These are phyloP conservation scores for Phyllosticta ampelicida DNA, from an alignment of 2,329 filamentous ascomycete genomes.

Conservation along the genomic window DNA sequence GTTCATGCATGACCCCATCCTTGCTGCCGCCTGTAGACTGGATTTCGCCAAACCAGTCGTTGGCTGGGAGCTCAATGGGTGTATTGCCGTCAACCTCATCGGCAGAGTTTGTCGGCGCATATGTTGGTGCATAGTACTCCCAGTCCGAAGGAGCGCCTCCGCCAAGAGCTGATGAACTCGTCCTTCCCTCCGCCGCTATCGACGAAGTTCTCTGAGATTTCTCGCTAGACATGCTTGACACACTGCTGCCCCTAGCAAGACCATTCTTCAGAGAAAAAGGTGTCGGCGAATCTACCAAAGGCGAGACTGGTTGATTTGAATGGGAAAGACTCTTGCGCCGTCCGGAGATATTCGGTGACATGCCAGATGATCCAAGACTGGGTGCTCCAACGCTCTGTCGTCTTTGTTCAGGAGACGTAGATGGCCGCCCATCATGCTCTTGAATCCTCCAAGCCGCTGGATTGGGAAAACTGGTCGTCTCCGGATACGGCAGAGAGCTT, in stretches of 20 bases:
- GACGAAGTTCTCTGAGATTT: conserved; percentile 50
- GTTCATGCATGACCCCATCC: neutral
- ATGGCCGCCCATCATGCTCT: neutral
- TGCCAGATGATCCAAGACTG: neutral
- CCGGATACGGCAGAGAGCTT: neutral
- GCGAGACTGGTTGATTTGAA: neutral
- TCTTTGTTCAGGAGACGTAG: neutral
- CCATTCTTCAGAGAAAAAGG: neutral
- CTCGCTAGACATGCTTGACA: conserved; percentile 27
- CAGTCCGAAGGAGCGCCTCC: conserved; percentile 27
- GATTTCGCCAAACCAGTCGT: neutral
- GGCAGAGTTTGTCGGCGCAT: conserved; percentile 1
- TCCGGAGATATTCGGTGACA: neutral
- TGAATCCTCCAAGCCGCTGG: neutral
- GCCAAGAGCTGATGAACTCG: conserved; percentile 31
- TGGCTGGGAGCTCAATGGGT: neutral
- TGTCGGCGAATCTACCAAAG: neutral
- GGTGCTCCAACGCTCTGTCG: neutral
- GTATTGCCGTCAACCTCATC: neutral
- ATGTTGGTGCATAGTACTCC: conserved; percentile 18
- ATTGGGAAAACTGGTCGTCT: neutral
- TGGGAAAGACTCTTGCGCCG: neutral
- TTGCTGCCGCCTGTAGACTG: neutral
- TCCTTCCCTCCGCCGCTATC: conserved; percentile 64
- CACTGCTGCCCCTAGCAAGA: neutral